phyloP scores from a whole-genome alignment of 2,329 filamentous ascomycete species.

The Metarhizium anisopliae region DNA sequence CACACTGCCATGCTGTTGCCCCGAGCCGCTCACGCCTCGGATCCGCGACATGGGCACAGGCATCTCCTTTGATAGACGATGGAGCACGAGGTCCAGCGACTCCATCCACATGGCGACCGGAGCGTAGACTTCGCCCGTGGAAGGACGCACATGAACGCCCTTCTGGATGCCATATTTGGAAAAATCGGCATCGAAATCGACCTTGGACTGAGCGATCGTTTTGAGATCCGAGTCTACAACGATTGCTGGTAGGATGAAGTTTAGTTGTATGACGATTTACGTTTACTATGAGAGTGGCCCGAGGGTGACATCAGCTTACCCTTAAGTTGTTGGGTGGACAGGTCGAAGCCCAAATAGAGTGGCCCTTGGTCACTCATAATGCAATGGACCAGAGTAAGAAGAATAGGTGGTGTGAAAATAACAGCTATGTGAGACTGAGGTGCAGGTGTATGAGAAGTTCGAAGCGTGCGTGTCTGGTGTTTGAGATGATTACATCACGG shows the following conservation, averaged over 20 bases:
- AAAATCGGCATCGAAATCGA: conserved; percentile 88
- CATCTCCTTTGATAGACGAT: conserved; percentile 59
- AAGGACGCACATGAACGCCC: conserved; percentile 75
- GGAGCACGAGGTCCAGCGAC: conserved; percentile 76
- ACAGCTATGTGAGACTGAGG: no score
- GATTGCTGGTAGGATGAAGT: conserved; percentile 48
- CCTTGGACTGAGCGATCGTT: conserved; percentile 76
- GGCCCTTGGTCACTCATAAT: conserved; percentile 30
- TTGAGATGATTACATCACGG: no score
- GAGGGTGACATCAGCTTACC: conserved; percentile 51
- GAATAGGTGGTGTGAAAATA: no score
- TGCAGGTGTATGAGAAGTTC: no score
- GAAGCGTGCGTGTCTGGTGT: no score
- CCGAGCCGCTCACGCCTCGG: conserved; percentile 78
- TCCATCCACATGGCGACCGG: conserved; percentile 94
- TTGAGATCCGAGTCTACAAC: conserved; percentile 77
- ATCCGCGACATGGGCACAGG: conserved; percentile 59
- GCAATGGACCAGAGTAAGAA: conserved; percentile 1
- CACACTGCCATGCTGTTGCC: conserved; percentile 96
- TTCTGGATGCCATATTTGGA: conserved; percentile 73
- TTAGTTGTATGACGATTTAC: conserved; percentile 17
- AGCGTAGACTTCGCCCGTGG: conserved; percentile 81
- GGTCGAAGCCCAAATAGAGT: conserved; percentile 86
- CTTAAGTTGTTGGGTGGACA: conserved; percentile 95
- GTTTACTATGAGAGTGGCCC: conserved; percentile 28